phyloP scores from a whole-genome alignment of 371 early-diverging fungal species.

The Mortierella sp. region DNA sequence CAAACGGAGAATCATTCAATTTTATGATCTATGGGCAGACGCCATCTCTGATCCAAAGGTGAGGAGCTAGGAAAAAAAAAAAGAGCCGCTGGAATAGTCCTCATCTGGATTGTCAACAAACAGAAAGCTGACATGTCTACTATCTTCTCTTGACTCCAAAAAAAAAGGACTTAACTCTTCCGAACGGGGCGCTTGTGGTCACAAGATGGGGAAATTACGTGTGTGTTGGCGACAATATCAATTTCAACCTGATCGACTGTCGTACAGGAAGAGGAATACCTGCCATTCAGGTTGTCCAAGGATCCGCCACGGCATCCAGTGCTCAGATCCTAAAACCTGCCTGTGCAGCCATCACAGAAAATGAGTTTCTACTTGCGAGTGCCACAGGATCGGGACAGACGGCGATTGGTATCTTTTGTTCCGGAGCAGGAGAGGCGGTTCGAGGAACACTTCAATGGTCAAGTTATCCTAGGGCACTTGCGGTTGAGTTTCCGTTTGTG shows the following conservation, averaged over 20 bases:
- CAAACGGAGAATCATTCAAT: constrained; percentile 69
- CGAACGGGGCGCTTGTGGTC: constrained; percentile 70
- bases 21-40: constrained; percentile 57
- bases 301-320: constrained; percentile 55
- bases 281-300: constrained; percentile 70
- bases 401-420: constrained; percentile 81
- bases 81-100: too few relatives aligned
- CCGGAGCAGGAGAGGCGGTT: constrained; percentile 74
- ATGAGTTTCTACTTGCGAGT: constrained; percentile 81
- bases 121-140: neutral
- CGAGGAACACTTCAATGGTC: constrained; percentile 85
- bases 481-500: constrained; percentile 82
- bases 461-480: constrained; percentile 71
- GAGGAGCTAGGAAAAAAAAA: neutral
- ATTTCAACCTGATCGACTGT: constrained; percentile 73
- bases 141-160: neutral
- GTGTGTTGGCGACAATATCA: constrained; percentile 73
- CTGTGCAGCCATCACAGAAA: constrained; percentile 66
- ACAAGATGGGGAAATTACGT: constrained; percentile 62
- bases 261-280: constrained; percentile 60
- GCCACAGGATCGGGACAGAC: constrained; percentile 63
- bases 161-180: constrained; percentile 72
- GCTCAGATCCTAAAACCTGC: constrained; percentile 66
- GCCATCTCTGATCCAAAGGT: constrained; percentile 51
- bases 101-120: too few relatives aligned